Conservation (phyloP, 1,284 basidiomycete genomes). For the Xanthoconium separans region DNA sequence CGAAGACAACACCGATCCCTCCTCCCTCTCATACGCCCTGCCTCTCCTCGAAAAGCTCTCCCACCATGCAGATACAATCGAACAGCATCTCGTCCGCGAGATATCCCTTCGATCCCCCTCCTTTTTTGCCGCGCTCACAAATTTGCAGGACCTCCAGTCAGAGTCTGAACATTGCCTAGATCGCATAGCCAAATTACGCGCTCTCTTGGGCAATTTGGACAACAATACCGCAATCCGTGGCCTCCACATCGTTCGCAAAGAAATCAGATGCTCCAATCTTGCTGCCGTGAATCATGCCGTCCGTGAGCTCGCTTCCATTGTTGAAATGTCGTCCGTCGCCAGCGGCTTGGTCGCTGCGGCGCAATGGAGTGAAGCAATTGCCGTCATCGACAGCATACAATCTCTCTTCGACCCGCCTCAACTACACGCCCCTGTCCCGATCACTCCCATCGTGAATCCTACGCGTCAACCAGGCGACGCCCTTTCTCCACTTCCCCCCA, state of each 20-base stretch:
- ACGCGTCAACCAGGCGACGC: constrained; percentile 16
- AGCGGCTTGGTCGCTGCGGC: constrained; percentile 73
- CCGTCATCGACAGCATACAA: constrained; percentile 74
- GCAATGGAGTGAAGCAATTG: constrained; percentile 83
- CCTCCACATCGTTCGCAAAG: constrained; percentile 67
- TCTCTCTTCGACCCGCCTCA: constrained; percentile 54
- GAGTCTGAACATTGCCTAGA: constrained; percentile 84
- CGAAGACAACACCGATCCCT: constrained; percentile 48
- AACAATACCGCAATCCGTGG: constrained; percentile 76
- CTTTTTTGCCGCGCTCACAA: constrained; percentile 95
- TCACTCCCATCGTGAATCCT: constrained; percentile 2
- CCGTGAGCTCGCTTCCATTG: constrained; percentile 65
- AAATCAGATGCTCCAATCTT: constrained; percentile 63
- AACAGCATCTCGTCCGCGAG: constrained; percentile 92
- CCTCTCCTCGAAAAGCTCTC: constrained; percentile 90
- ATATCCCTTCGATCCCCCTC: constrained; percentile 89
- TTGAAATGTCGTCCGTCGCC: constrained; percentile 74
- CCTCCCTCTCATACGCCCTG: constrained; percentile 62
- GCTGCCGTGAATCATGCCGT: constrained; percentile 61
- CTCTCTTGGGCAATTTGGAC: constrained; percentile 76
- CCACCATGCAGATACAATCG: constrained; percentile 91
- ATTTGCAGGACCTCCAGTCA: constrained; percentile 88
- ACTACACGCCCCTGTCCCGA: not conserved
- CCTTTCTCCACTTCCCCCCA: constrained; percentile 33
- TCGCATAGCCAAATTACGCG: constrained; percentile 74